These are phyloP conservation scores for Lyophyllum atratum DNA, from an alignment of 768 basidiomycete genomes.

Conservation along the genomic window DNA sequence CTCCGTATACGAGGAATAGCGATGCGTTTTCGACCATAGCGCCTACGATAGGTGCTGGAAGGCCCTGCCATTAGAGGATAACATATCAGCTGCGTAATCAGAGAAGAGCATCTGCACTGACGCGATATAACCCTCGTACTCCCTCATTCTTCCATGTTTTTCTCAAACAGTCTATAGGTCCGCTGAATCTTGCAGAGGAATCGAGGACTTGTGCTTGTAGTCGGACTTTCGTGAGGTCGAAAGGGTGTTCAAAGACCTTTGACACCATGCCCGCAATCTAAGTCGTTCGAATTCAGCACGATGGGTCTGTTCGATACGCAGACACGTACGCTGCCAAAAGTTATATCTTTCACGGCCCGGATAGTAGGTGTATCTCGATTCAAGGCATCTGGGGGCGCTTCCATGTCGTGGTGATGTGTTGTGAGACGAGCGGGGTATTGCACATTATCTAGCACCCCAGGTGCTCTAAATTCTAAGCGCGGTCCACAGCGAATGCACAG, in stretches of 20 bases:
- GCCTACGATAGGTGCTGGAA: conserved; percentile 88
- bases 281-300: background rate
- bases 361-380: conserved; percentile 17
- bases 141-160: conserved; percentile 86
- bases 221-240: conserved; percentile 93
- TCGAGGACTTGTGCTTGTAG: conserved; percentile 86
- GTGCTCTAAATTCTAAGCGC: conserved; percentile 3
- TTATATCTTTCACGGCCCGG: conserved; percentile 21
- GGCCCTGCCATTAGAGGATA: conserved; percentile 55
- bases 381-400: conserved; percentile 21
- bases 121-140: conserved; percentile 82
- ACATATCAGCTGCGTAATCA: conserved; percentile 2
- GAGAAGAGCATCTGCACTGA: conserved; percentile 36
- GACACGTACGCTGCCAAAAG: conserved; percentile 24
- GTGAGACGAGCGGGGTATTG: background rate
- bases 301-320: background rate
- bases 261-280: conserved; percentile 87
- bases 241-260: conserved; percentile 87
- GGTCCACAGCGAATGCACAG: conserved; percentile 5
- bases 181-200: conserved; percentile 60
- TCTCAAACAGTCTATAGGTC: conserved; percentile 84
- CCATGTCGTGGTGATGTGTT: conserved; percentile 13
- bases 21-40: conserved; percentile 92
- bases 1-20: conserved; percentile 84
- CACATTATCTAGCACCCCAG: conserved; percentile 10